Evolutionary conservation across 106 monocot genomes (phyloP).

Genomic region (Cymbidium sinense): DNA sequence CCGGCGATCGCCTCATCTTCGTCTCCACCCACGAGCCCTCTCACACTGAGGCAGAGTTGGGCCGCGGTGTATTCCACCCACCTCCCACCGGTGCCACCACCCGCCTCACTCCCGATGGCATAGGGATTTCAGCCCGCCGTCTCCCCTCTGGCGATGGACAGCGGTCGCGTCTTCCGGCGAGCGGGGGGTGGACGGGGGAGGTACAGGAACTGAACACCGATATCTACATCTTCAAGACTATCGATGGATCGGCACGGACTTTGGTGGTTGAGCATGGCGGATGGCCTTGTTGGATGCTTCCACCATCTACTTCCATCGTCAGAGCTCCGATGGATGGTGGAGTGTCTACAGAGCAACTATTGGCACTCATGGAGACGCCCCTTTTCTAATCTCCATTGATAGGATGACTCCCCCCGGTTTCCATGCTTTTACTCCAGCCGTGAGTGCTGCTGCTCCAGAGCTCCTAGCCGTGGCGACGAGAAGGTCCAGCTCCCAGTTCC

Average conservation of each 20-base stretch:
- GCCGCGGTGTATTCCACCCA: constrained; percentile 93
- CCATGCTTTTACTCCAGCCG: constrained; percentile 93
- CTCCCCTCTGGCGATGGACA: constrained; percentile 81
- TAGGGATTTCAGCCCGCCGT: constrained; percentile 86
- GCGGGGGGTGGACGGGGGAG: constrained; percentile 50
- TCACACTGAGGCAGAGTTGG: constrained; percentile 34
- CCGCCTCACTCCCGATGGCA: constrained; percentile 54
- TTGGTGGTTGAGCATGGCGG: constrained; percentile 52
- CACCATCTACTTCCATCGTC: constrained; percentile 75
- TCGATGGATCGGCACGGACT: constrained; percentile 51
- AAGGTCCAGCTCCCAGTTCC: constrained; percentile 43
- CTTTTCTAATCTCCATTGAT: constrained; percentile 16
- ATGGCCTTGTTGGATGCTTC: constrained; percentile 81
- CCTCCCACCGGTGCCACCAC: constrained; percentile 25
- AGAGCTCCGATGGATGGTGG: constrained; percentile 73
- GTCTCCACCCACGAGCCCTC: no score
- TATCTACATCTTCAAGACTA: constrained; percentile 63
- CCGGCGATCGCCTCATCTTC: constrained; percentile 53
- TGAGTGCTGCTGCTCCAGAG: constrained; percentile 30
- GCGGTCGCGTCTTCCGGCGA: constrained; percentile 68
- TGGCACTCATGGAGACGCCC: neutral
- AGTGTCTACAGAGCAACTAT: constrained; percentile 54
- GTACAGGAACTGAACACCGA: constrained; percentile 50
- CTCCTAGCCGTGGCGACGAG: constrained; percentile 76
- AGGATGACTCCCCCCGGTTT: constrained; percentile 78